Percentiles rank a stretch among this genome's conserved stretches.
phyloP scores from a whole-genome alignment of 495 filamentous ascomycete species.

The Aspergillus nidulans region DNA sequence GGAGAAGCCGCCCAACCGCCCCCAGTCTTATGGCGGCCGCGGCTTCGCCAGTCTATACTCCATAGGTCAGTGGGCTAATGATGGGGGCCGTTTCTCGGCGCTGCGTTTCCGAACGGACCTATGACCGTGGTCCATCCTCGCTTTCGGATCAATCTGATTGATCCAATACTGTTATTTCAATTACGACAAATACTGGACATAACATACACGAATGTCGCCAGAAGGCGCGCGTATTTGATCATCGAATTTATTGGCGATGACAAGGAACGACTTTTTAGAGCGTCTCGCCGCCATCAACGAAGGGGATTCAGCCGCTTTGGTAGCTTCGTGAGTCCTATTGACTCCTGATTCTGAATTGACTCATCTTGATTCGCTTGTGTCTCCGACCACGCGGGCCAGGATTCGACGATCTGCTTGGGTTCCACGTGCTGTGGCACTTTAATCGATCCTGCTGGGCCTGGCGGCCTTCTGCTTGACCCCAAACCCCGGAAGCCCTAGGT shows the following conservation, averaged over 20 bases:
- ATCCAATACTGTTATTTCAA: neutral
- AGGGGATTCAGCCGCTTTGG: neutral
- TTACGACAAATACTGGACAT: neutral
- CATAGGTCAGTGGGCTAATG: conserved; percentile 9
- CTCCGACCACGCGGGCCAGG: conserved; percentile 10
- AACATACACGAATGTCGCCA: neutral
- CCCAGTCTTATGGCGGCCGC: neutral
- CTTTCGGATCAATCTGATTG: conserved; percentile 12
- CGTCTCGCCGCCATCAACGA: neutral
- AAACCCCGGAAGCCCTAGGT: neutral
- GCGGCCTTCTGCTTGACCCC: neutral
- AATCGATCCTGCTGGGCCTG: conserved; percentile 28
- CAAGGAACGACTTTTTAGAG: neutral
- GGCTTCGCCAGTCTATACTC: no score
- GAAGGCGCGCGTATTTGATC: neutral
- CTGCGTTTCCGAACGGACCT: conserved; percentile 10
- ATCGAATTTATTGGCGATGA: neutral
- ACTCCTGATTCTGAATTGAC: neutral
- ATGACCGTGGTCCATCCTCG: neutral
- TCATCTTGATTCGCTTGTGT: neutral
- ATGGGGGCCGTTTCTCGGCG: conserved; percentile 22
- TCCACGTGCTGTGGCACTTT: conserved; percentile 27
- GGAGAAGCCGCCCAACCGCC: conserved; percentile 2
- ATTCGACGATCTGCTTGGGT: conserved; percentile 19
- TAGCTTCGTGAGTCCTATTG: neutral